These are phyloP conservation scores for Leptomonas pyrrhocoris DNA, from an alignment of 208 protist species.

Conservation along the genomic window DNA sequence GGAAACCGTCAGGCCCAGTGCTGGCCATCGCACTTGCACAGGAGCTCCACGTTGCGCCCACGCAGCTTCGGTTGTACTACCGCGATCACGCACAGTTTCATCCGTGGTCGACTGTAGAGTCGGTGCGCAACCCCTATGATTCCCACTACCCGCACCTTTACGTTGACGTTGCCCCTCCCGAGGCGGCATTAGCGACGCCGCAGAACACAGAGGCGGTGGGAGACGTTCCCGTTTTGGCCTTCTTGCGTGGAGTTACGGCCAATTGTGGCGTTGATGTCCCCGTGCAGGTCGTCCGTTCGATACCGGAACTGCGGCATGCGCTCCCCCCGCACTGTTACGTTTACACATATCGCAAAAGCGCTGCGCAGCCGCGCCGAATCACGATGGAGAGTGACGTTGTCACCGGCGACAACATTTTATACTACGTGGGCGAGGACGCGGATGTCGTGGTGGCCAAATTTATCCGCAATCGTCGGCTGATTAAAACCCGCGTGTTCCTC, in stretches of 20 bases:
- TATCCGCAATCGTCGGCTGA: constrained; percentile 28
- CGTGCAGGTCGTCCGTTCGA: constrained; percentile 20
- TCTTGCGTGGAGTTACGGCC: constrained; percentile 14
- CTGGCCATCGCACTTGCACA: constrained; percentile 34
- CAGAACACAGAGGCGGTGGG: background rate
- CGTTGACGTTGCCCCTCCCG: constrained; percentile 17
- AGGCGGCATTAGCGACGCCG: background rate
- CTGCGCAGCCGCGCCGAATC: background rate
- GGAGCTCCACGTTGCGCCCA: constrained; percentile 32
- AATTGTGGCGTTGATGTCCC: constrained; percentile 6
- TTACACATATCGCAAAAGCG: constrained; percentile 13
- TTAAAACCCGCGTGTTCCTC: constrained; percentile 34
- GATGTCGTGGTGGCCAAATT: constrained; percentile 15
- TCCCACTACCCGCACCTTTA: constrained; percentile 20
- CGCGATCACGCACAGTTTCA: constrained; percentile 14
- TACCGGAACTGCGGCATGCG: constrained; percentile 13
- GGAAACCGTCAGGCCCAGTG: constrained; percentile 18
- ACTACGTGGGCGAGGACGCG: background rate
- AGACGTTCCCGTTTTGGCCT: constrained; percentile 1
- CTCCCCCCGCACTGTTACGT: constrained; percentile 17
- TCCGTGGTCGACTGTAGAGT: constrained; percentile 14
- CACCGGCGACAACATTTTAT: constrained; percentile 37
- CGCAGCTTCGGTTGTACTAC: constrained; percentile 42
- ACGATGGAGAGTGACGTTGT: constrained; percentile 14
- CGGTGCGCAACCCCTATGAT: constrained; percentile 25